Evolutionary conservation across 106 monocot genomes (phyloP), one percentile per base, ranked within the genome.

Genomic region (Hemerocallis citrina): DNA sequence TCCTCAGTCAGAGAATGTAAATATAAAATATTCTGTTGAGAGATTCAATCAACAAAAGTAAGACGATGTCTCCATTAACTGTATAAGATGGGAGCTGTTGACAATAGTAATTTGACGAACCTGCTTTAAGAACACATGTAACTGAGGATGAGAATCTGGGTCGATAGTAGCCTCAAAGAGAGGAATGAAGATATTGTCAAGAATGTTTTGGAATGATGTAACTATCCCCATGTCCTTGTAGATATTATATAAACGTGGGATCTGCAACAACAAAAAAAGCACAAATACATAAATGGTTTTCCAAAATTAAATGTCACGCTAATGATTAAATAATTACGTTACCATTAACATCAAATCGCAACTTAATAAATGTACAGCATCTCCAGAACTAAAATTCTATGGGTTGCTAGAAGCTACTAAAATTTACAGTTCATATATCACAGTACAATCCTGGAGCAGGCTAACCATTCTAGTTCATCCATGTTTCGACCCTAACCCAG

Each of bases 211-310:
- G 72, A 98, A 98, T 61, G 96, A 98, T 39, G 96, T 98, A 59
- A 88, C 96, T 47, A 88, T 98, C 35, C 96, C 96, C 96, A 98
- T 91, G 63, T 84, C 96, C 74, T 91, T 98, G 72, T 98, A 98
- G 42, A 98, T 42, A 72, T 98, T 98, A 58, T 98, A 98, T 56
- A 98, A 63, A 13, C 96, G 81, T 58, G 96, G 96, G 61, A 98
- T 72, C 96, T 98, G 96, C 39, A 80, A 48, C 52, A 57, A 2
- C 14, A 15, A 61, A 34, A 49, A 29, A 14, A 31, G 20, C 15
- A 43, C 12, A 31, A 55, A n/a, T 30, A 57, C 3, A 34, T 3
- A 8, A 20, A 66, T 27, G 12, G 28, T 52, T 32, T 24, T 27
- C 17, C 7, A 16, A n/a, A n/a, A 40, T 39, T 22, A 23, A 40